Evolutionary conservation across 1,139 yeast genomes (phyloP).

Genomic region (Suhomyces panamericanus): DNA sequence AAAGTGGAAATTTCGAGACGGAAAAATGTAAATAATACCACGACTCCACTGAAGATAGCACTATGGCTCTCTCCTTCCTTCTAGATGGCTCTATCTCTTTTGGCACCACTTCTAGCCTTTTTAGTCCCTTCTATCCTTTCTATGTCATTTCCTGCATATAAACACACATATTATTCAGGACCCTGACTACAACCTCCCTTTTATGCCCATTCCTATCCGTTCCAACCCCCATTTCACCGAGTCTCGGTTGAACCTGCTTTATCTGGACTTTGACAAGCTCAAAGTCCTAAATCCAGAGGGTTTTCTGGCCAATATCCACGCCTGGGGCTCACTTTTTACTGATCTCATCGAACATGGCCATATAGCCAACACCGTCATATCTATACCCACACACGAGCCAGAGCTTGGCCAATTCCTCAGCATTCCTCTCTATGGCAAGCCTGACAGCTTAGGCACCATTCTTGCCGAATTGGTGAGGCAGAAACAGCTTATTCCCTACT

Average conservation of each 20-base stretch:
- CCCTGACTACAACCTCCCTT: background rate
- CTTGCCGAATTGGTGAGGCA: constrained; percentile 28
- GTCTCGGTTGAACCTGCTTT: constrained; percentile 60
- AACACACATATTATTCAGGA: too few species aligned
- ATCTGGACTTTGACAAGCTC: constrained; percentile 57
- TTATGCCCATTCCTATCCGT: constrained; percentile 1
- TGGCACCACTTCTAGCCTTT: too few species aligned
- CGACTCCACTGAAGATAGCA: too few species aligned
- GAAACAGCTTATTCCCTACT: constrained; percentile 26
- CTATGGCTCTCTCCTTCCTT: too few species aligned
- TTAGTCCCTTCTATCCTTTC: too few species aligned
- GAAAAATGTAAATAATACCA: too few species aligned
- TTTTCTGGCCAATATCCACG: constrained; percentile 63
- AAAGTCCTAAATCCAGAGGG: constrained; percentile 65
- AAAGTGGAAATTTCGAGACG: too few species aligned
- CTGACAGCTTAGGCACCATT: constrained; percentile 25
- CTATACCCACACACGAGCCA: constrained; percentile 27
- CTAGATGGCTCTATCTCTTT: too few species aligned
- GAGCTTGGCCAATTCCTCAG: constrained; percentile 22
- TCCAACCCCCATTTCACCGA: constrained; percentile 37
- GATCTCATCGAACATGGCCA: constrained; percentile 21
- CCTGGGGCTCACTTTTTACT: constrained; percentile 50
- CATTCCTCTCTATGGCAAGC: constrained; percentile 33
- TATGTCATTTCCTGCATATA: too few species aligned
- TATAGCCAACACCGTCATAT: constrained; percentile 20